Percentiles rank a stretch among this genome's conserved stretches.
Conservation (phyloP, 176 grass and related monocot species). For the Rhynchospora tenuis region DNA sequence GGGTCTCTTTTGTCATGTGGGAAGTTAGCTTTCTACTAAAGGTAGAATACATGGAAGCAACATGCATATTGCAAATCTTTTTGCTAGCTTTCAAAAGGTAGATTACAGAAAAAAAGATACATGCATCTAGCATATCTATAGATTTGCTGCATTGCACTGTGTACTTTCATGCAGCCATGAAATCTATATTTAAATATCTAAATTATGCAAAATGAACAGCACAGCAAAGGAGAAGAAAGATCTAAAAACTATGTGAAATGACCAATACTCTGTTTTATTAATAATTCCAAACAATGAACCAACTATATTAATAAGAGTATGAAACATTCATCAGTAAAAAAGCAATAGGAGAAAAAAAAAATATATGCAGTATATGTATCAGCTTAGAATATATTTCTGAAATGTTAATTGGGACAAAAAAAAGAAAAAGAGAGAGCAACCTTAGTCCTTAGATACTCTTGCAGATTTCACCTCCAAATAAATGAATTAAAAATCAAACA, state of each 20-base stretch:
- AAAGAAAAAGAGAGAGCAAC: no score
- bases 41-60: background rate
- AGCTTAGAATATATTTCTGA: background rate
- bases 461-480: background rate
- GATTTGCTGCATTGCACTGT: background rate
- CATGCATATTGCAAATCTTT: background rate
- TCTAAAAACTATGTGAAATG: background rate
- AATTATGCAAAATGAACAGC: background rate
- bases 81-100: conserved; percentile 5
- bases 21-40: conserved; percentile 25
- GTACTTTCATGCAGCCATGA: background rate
- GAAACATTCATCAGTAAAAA: background rate
- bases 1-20: conserved; percentile 15
- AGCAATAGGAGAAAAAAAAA: background rate
- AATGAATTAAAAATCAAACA: background rate
- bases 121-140: background rate
- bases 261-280: background rate
- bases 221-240: background rate
- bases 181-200: background rate
- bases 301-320: background rate
- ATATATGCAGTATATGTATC: background rate
- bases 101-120: background rate
- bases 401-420: background rate
- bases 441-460: background rate
- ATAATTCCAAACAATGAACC: background rate